Conservation (phyloP, 345 rosid genomes). For the Lepidium sativum region DNA sequence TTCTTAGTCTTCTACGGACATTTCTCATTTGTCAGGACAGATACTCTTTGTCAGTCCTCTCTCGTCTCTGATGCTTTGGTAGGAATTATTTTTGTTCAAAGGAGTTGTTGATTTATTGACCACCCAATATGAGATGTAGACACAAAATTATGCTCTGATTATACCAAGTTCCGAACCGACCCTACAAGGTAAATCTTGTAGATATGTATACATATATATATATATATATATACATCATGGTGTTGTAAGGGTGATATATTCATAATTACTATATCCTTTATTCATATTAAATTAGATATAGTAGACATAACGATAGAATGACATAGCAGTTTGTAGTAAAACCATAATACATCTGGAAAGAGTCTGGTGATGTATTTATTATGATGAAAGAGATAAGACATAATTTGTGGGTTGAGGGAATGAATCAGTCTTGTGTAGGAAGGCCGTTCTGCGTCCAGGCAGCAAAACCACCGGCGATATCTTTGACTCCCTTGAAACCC, state of each 20-base stretch:
- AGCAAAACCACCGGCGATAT: constrained; percentile 63
- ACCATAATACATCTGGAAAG: no score
- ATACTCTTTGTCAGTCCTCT: constrained; percentile 29
- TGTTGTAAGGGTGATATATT: neutral
- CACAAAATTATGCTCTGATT: neutral
- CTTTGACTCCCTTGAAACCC: constrained; percentile 59
- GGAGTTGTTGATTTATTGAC: neutral
- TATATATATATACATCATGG: no score
- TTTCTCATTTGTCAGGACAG: neutral
- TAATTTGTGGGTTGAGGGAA: no score
- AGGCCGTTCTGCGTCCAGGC: constrained; percentile 68
- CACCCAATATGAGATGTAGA: neutral
- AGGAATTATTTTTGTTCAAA: neutral
- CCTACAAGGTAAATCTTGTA: neutral
- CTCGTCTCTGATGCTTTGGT: constrained; percentile 18
- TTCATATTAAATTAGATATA: no score
- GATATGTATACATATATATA: no score
- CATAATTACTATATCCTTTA: neutral
- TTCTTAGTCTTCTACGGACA: constrained; percentile 20
- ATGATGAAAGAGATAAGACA: no score
- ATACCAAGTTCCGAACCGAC: neutral
- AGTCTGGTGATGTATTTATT: no score
- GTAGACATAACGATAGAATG: no score
- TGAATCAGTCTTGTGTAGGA: constrained; percentile 27
- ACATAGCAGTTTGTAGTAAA: no score